Evolutionary conservation across 2,329 filamentous ascomycete species (phyloP).

Genomic region (Triangularia verruculosa): DNA sequence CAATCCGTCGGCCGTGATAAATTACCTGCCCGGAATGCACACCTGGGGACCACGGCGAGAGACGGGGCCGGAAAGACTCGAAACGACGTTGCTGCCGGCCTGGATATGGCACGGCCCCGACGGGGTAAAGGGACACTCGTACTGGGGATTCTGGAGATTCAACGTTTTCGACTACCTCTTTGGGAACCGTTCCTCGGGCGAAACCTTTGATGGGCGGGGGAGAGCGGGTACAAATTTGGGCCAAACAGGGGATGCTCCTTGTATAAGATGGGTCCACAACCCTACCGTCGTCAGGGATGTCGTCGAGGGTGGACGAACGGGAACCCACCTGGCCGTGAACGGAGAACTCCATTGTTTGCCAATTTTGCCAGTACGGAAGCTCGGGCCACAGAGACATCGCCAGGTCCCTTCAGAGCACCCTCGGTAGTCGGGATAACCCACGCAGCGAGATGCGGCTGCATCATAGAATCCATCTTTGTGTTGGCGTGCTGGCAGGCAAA

Average conservation of each 20-base stretch:
- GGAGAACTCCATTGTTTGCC: conserved; percentile 3
- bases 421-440: neutral
- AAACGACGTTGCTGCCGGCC: neutral
- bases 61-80: neutral
- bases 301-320: conserved; percentile 2
- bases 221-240: conserved; percentile 16
- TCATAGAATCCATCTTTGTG: neutral
- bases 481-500: neutral
- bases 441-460: neutral
- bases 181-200: conserved; percentile 1
- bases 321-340: conserved; percentile 8
- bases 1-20: neutral
- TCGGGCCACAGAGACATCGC: neutral
- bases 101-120: neutral
- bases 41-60: neutral
- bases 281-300: conserved; percentile 1
- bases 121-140: neutral
- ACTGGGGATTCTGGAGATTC: conserved; percentile 1
- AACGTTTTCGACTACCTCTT: conserved; percentile 2
- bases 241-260: conserved; percentile 14
- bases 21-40: neutral
- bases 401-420: neutral
- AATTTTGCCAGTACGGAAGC: conserved; percentile 4
- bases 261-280: conserved; percentile 1
- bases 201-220: conserved; percentile 10